Conservation (phyloP, 306 rosid species). For the Glycine soja region DNA sequence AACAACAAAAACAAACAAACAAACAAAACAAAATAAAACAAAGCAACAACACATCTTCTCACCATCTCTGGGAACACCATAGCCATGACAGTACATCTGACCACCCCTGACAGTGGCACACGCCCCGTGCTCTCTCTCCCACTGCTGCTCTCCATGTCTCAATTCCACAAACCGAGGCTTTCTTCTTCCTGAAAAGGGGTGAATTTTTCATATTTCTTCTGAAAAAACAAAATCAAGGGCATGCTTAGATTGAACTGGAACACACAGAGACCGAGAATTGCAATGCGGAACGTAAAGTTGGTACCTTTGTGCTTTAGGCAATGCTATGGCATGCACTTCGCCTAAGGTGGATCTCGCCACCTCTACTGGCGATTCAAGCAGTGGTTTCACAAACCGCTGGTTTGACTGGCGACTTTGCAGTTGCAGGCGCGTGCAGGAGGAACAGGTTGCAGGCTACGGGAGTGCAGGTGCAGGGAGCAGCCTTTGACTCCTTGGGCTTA, state of each 20-base stretch:
- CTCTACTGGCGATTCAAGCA: too few relatives aligned
- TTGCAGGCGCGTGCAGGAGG: too few relatives aligned
- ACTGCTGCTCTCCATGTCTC: constrained; percentile 70
- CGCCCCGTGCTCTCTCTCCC: constrained; percentile 51
- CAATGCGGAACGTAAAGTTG: constrained; percentile 21
- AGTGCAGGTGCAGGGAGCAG: too few relatives aligned
- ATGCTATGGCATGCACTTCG: constrained; percentile 20
- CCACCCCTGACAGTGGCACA: constrained; percentile 76
- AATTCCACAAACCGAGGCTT: constrained; percentile 16
- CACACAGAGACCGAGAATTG: background rate
- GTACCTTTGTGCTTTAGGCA: constrained; percentile 44
- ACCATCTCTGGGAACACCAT: constrained; percentile 86
- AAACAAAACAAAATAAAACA: background rate
- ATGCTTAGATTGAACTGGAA: background rate
- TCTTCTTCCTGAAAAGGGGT: constrained; percentile 18
- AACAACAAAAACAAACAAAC: background rate
- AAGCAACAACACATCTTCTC: constrained; percentile 63
- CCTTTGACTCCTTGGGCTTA: too few relatives aligned
- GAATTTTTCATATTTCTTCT: background rate
- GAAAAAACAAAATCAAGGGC: constrained; percentile 18
- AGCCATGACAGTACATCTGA: constrained; percentile 93
- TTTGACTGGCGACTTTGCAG: too few relatives aligned
- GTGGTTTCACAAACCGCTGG: too few relatives aligned
- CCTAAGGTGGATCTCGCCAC: too few relatives aligned
- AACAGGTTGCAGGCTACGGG: too few relatives aligned